phyloP scores from a whole-genome alignment of 176 grass and related monocot genomes.

The Oryza longistaminata region DNA sequence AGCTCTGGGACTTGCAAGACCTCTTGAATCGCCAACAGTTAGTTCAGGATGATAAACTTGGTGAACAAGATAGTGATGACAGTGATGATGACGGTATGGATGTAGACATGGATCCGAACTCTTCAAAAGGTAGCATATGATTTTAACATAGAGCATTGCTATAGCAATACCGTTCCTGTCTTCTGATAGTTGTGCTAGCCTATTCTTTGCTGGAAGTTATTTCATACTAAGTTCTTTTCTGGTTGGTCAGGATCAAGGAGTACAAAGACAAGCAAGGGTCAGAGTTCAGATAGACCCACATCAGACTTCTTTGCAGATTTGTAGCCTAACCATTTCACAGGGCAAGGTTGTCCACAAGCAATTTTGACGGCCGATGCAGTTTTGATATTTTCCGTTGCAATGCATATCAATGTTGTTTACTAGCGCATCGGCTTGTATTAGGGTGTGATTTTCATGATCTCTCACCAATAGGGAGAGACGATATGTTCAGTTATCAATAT shows the following conservation, averaged over 20 bases:
- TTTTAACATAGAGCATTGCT: neutral
- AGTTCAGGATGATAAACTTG: slow-evolving; percentile 24
- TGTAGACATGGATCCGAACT: slow-evolving; percentile 55
- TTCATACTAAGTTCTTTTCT: neutral
- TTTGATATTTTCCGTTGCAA: neutral
- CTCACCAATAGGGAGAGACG: neutral
- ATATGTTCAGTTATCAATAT: neutral
- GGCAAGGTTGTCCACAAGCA: neutral
- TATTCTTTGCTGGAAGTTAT: neutral
- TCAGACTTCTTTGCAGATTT: slow-evolving; percentile 70
- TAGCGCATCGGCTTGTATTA: neutral
- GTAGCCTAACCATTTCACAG: neutral
- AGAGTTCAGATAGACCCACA: slow-evolving; percentile 17
- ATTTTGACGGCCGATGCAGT: neutral
- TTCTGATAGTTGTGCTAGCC: neutral
- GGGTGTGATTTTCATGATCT: neutral
- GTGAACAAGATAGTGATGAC: slow-evolving; percentile 48
- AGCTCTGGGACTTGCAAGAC: slow-evolving; percentile 94
- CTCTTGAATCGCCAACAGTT: slow-evolving; percentile 52
- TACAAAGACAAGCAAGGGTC: slow-evolving; percentile 37
- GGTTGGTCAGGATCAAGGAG: slow-evolving; percentile 27
- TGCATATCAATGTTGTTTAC: neutral
- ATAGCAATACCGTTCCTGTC: neutral
- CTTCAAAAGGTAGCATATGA: slow-evolving; percentile 51
- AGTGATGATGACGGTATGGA: slow-evolving; percentile 74